Percentiles rank a stretch among this genome's conserved stretches.
phyloP scores from a whole-genome alignment of 257 asterid genomes.

The Primulina eburnea region DNA sequence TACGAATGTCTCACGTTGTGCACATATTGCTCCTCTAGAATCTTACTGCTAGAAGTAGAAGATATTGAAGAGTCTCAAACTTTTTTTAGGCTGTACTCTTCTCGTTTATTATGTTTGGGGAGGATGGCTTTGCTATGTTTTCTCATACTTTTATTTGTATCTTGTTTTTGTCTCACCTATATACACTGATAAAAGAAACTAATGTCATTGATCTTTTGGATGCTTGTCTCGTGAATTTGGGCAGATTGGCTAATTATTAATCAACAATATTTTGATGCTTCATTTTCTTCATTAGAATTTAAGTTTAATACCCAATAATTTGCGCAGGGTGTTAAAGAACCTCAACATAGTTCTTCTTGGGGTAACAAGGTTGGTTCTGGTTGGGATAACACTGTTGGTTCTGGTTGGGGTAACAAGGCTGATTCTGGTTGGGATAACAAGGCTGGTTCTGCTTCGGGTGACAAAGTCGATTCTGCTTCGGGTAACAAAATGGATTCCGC shows the following conservation, averaged over 20 bases:
- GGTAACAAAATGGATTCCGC: slow-evolving; percentile 14
- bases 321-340: slow-evolving; percentile 32
- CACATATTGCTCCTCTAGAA: slow-evolving; percentile 6
- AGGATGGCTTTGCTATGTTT: slow-evolving; percentile 8
- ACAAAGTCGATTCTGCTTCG: slow-evolving; percentile 8
- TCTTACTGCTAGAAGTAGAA: slow-evolving; percentile 9
- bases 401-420: slow-evolving; percentile 32
- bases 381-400: slow-evolving; percentile 2
- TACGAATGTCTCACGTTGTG: slow-evolving; percentile 12
- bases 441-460: slow-evolving; percentile 10
- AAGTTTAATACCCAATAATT: slow-evolving; percentile 7
- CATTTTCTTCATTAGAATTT: slow-evolving; percentile 1
- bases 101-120: slow-evolving; percentile 3
- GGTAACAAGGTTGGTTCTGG: slow-evolving; percentile 23
- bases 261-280: not conserved
- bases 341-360: slow-evolving; percentile 32
- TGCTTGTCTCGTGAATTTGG: slow-evolving; percentile 8
- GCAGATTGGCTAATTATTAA: slow-evolving; percentile 8
- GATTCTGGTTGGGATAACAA: slow-evolving; percentile 3
- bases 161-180: slow-evolving; percentile 10
- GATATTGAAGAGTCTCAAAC: not conserved
- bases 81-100: not conserved
- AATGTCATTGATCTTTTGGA: slow-evolving; percentile 4
- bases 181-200: not conserved
- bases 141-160: not conserved